Percentiles rank a stretch among this genome's conserved stretches.
Conservation (phyloP, 2,329 filamentous ascomycete genomes). For the Cordyceps sp. region DNA sequence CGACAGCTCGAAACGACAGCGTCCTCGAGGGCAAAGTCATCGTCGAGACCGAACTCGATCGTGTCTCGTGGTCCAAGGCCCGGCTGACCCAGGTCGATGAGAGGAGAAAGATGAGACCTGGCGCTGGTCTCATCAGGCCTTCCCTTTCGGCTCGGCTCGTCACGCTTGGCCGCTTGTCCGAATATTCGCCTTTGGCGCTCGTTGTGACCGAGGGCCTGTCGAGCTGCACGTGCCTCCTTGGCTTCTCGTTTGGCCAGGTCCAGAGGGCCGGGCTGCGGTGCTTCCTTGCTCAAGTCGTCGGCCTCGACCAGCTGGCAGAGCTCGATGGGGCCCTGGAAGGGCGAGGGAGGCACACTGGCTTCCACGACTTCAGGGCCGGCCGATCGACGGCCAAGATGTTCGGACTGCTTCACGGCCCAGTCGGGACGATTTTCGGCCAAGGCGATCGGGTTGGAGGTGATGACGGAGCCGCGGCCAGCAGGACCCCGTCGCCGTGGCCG, state of each 20-base stretch:
- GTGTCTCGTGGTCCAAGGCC: constrained; percentile 28
- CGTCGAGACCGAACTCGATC: constrained; percentile 25
- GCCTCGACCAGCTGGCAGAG: constrained; percentile 16
- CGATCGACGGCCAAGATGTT: neutral
- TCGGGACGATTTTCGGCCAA: neutral
- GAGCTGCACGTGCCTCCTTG: too few relatives aligned
- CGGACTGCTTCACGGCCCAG: neutral
- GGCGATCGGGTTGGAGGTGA: neutral
- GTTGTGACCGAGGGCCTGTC: neutral
- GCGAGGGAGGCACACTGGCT: constrained; percentile 3
- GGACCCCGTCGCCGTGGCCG: constrained; percentile 3
- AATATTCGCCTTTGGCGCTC: constrained; percentile 35
- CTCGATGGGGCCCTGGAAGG: constrained; percentile 9
- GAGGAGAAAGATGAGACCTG: constrained; percentile 10
- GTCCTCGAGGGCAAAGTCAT: neutral
- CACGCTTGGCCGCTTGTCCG: constrained; percentile 43
- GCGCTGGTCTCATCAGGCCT: constrained; percentile 15
- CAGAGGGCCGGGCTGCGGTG: too few relatives aligned
- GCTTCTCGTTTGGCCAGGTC: too few relatives aligned
- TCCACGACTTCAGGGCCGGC: neutral
- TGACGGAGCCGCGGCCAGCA: neutral
- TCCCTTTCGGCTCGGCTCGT: constrained; percentile 27
- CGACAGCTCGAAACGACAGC: neutral
- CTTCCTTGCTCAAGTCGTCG: constrained; percentile 24
- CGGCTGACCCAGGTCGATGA: constrained; percentile 12